Conservation (phyloP, 2,329 filamentous ascomycete genomes). For the Fusarium guadeloupense region DNA sequence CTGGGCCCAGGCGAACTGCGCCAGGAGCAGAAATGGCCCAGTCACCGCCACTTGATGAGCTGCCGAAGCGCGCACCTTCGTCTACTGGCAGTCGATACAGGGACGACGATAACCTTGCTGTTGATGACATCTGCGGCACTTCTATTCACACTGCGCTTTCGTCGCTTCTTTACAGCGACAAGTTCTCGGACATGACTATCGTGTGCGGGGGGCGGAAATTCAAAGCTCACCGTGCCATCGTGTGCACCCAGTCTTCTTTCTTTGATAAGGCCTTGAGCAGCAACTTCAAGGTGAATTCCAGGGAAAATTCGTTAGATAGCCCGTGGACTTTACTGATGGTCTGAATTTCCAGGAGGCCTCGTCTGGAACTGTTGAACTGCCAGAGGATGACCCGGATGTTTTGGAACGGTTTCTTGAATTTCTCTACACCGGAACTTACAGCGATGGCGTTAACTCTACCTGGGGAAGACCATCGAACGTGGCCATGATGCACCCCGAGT, state of each 20-base stretch:
- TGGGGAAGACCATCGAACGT: background rate
- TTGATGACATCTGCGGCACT: background rate
- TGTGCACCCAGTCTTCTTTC: slow-evolving; percentile 50
- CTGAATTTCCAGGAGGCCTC: slow-evolving; percentile 26
- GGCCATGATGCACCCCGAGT: background rate
- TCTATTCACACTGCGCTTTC: background rate
- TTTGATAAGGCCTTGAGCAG: slow-evolving; percentile 40
- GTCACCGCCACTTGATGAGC: too few relatives aligned
- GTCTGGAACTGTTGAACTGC: slow-evolving; percentile 35
- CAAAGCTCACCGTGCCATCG: slow-evolving; percentile 47
- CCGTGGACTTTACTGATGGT: background rate
- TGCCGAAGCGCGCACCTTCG: too few relatives aligned
- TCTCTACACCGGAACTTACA: slow-evolving; percentile 42
- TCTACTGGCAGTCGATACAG: too few relatives aligned
- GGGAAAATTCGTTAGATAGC: background rate
- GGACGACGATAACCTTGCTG: background rate
- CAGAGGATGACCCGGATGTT: slow-evolving; percentile 43
- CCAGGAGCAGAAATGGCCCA: too few relatives aligned
- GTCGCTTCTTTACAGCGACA: slow-evolving; percentile 8
- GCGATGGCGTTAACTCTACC: background rate
- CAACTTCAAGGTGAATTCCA: slow-evolving; percentile 40
- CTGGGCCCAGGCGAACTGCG: too few relatives aligned
- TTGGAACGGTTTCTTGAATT: slow-evolving; percentile 45
- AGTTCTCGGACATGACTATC: slow-evolving; percentile 49
- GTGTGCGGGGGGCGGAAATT: slow-evolving; percentile 44